Base-by-base conservation (phyloP, 768 basidiomycete genomes). In the Sarcomyxa edulis region DNA sequence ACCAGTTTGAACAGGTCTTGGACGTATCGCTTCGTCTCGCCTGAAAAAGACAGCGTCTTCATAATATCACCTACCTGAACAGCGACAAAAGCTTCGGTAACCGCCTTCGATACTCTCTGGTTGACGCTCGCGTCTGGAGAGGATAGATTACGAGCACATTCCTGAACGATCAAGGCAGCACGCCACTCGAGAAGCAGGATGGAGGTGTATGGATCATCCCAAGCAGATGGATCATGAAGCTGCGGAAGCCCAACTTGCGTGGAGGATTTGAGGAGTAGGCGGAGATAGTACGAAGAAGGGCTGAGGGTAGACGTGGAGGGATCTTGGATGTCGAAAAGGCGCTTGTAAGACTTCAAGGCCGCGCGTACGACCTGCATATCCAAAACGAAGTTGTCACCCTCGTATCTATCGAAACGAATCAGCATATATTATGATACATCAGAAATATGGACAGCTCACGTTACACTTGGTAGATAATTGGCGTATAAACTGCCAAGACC, bases 331-430 rank as follows among this genome's bases (percentile, higher is more conserved):
- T 61, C 46, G 22, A 60, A 55, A 6, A 74, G 51, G 11, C 43
- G 49, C 12, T 55, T 61, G 49, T 70, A 71, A 0, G 81, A 69
- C 48, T 85, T 88, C 20, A 84, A 58, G 3, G 82, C 81, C 0
- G 81, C 76, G 16, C 83, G 74, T 23, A 84, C 75, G 23, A 85
- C 83, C 57, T 89, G 86, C 33, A 75, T 69, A 47, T 84, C 80
- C 8, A 89, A 68, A 5, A 87, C 80, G 44, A 72, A 87, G 52
- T 89, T 88, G 50, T 89, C 86, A 10, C 85, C 84, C 60, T 88
- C 85, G 45, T 74, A 86, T 2, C 81, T 83, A 43, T 0, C 29
- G 22, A 12, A 26, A 22, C 22, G 22, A 51, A 24, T 5, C 11
- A 18, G 23, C 19, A 24, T 12, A 12, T 11, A n/a, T 32, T 4